Evolutionary conservation across 2,329 filamentous ascomycete genomes (phyloP).

Genomic region (Dactylellina cionopaga): DNA sequence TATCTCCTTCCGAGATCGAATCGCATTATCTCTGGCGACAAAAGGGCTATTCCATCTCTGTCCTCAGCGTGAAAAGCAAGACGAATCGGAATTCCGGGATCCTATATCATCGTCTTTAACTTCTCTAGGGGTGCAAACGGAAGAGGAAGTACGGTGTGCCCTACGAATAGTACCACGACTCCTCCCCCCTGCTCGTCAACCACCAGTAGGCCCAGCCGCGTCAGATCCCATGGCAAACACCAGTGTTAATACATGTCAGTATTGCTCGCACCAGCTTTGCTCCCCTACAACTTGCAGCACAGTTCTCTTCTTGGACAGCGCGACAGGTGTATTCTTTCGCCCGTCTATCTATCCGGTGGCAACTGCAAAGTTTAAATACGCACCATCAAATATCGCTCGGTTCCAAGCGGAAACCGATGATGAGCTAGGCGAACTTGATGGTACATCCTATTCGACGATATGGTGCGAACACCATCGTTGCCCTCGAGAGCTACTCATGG

Average conservation of each 20-base stretch:
- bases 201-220: neutral
- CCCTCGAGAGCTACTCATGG: slow-evolving; percentile 20
- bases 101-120: neutral
- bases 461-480: slow-evolving; percentile 45
- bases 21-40: slow-evolving; percentile 27
- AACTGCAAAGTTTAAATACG: slow-evolving; percentile 17
- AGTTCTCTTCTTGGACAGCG: slow-evolving; percentile 27
- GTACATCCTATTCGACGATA: slow-evolving; percentile 25
- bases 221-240: neutral
- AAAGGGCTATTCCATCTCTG: slow-evolving; percentile 13
- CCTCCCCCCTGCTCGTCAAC: neutral
- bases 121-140: too few species aligned
- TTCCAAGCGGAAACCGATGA: neutral
- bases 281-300: neutral
- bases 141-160: neutral
- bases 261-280: slow-evolving; percentile 23
- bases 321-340: slow-evolving; percentile 26
- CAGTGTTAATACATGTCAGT: slow-evolving; percentile 16
- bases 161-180: neutral
- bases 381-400: neutral
- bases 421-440: neutral
- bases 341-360: slow-evolving; percentile 6
- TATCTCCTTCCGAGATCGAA: slow-evolving; percentile 27
- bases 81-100: neutral
- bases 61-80: neutral